These are phyloP conservation scores for Daldinia decipiens DNA, from an alignment of 495 filamentous ascomycete genomes.

Conservation along the genomic window DNA sequence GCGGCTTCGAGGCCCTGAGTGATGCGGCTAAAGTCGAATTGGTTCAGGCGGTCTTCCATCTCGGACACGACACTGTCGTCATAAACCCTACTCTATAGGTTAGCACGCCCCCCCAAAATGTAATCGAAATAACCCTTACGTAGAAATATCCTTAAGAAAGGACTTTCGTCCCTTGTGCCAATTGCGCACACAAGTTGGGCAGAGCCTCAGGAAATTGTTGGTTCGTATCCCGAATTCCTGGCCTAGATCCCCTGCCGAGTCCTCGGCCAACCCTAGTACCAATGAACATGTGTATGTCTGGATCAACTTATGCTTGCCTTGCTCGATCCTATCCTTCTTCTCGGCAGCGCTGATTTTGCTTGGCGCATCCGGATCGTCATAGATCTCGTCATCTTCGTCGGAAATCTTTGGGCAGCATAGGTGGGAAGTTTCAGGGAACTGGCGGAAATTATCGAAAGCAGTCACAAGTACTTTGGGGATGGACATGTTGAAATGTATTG, in stretches of 20 bases:
- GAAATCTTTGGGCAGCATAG: slow-evolving; percentile 57
- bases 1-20: slow-evolving; percentile 51
- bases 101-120: slow-evolving; percentile 51
- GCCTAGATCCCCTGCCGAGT: slow-evolving; percentile 68
- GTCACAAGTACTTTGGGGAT: slow-evolving; percentile 35
- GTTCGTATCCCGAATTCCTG: slow-evolving; percentile 64
- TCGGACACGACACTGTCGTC: slow-evolving; percentile 45
- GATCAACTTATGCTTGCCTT: slow-evolving; percentile 62
- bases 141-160: slow-evolving; percentile 69
- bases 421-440: slow-evolving; percentile 44
- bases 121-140: slow-evolving; percentile 46
- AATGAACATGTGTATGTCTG: slow-evolving; percentile 71
- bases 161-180: slow-evolving; percentile 79
- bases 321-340: slow-evolving; percentile 56
- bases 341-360: slow-evolving; percentile 47
- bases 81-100: slow-evolving; percentile 44
- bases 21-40: slow-evolving; percentile 54
- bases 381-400: slow-evolving; percentile 60
- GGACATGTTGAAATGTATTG: slow-evolving; percentile 8
- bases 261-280: slow-evolving; percentile 72
- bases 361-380: slow-evolving; percentile 62
- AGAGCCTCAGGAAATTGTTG: slow-evolving; percentile 65
- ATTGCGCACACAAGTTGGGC: slow-evolving; percentile 80
- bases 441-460: slow-evolving; percentile 56
- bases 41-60: slow-evolving; percentile 57